These are phyloP conservation scores for Macrolepiota dolichaula DNA, from an alignment of 768 basidiomycete species.

Conservation along the genomic window DNA sequence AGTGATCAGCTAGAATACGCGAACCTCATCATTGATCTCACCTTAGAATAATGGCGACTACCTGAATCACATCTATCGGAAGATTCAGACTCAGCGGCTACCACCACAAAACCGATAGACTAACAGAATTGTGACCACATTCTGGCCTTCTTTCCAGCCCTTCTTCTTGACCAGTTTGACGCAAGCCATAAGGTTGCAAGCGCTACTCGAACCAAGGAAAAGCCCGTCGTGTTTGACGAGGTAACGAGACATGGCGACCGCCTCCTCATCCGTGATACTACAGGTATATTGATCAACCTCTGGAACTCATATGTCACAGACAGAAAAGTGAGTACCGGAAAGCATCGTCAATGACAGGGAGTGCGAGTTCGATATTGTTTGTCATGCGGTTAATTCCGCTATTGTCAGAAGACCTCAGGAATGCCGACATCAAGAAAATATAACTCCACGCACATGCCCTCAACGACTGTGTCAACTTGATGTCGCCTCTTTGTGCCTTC, in stretches of 20 bases:
- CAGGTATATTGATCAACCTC: background rate
- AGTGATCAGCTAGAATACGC: background rate
- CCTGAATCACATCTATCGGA: constrained; percentile 83
- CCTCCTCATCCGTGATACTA: constrained; percentile 91
- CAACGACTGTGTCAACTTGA: constrained; percentile 96
- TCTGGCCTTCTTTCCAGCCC: constrained; percentile 66
- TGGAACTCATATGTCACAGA: background rate
- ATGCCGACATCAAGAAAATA: background rate
- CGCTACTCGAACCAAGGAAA: constrained; percentile 94
- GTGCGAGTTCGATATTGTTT: constrained; percentile 81
- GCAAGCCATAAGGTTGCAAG: constrained; percentile 93
- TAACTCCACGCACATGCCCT: constrained; percentile 62
- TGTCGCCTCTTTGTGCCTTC: constrained; percentile 93
- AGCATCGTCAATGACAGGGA: constrained; percentile 85
- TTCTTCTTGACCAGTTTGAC: constrained; percentile 72
- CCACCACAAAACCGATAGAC: constrained; percentile 17
- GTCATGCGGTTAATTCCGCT: constrained; percentile 95
- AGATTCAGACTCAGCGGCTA: background rate
- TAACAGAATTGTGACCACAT: constrained; percentile 84
- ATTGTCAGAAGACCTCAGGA: background rate
- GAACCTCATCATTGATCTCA: constrained; percentile 21
- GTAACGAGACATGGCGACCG: constrained; percentile 93
- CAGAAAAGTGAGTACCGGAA: constrained; percentile 55
- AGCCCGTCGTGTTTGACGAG: constrained; percentile 88
- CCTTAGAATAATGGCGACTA: constrained; percentile 89